Evolutionary conservation across 2,329 filamentous ascomycete genomes (phyloP).

Genomic region (Trichoderma sp.): DNA sequence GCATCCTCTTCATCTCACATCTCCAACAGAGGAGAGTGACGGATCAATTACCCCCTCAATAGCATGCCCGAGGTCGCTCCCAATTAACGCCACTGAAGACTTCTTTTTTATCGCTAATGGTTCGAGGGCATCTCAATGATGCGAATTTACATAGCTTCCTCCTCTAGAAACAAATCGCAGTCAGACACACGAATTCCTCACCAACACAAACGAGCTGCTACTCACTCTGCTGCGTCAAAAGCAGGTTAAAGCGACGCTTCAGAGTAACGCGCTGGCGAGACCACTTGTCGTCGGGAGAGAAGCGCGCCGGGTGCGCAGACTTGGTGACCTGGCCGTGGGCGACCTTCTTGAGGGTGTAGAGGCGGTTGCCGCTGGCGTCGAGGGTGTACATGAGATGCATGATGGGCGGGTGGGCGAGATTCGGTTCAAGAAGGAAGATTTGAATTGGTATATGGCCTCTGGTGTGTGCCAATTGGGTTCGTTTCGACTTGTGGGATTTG

Average conservation of each 20-base stretch:
- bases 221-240: constrained; percentile 74
- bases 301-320: constrained; percentile 91
- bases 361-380: constrained; percentile 77
- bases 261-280: constrained; percentile 92
- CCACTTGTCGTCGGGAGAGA: constrained; percentile 98
- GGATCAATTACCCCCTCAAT: no score
- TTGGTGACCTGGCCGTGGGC: constrained; percentile 82
- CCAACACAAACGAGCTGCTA: constrained; percentile 20
- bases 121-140: neutral
- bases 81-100: neutral
- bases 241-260: constrained; percentile 87
- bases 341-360: constrained; percentile 95
- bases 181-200: neutral
- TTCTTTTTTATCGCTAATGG: neutral
- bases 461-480: neutral
- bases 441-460: neutral
- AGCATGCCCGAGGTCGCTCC: neutral
- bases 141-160: constrained; percentile 16
- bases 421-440: neutral
- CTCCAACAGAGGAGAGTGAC: neutral
- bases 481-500: neutral
- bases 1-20: neutral
- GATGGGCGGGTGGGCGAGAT: constrained; percentile 19
- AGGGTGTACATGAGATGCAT: constrained; percentile 80
- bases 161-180: neutral